Percentiles rank a stretch among this genome's conserved stretches.
Evolutionary conservation across 73 alveolate genomes (phyloP).

Genomic region (Paramecium sexaurelia): DNA sequence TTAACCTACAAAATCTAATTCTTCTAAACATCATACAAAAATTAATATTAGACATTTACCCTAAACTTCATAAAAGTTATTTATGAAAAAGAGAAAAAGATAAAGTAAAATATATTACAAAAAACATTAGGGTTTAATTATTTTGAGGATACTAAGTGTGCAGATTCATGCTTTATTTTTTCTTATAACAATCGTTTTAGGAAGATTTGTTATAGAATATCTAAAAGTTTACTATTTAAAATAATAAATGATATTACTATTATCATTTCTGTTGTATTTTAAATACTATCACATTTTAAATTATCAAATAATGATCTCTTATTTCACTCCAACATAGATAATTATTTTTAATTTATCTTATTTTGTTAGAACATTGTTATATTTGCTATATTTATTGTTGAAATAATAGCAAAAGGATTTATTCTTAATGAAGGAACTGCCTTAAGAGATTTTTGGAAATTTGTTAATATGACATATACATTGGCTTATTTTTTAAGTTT

Average conservation of each 20-base stretch:
- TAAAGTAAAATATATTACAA: not conserved
- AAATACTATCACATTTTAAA: not conserved
- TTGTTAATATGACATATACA: not conserved
- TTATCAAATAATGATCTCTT: not conserved
- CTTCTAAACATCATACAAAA: not conserved
- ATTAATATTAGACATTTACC: not conserved
- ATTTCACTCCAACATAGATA: not conserved
- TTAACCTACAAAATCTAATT: not conserved
- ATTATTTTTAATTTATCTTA: not conserved
- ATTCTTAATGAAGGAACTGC: not conserved
- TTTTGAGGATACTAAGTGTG: not conserved
- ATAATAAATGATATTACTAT: not conserved
- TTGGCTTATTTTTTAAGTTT: not conserved
- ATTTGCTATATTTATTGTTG: not conserved
- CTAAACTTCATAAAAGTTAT: not conserved
- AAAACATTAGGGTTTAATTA: not conserved
- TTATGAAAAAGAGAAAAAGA: not conserved
- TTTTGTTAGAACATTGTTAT: not conserved
- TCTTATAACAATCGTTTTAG: conserved; percentile 1
- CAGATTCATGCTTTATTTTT: not conserved
- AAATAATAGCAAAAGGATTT: not conserved
- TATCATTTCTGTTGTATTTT: not conserved
- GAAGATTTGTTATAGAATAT: conserved; percentile 5
- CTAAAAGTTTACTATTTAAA: not conserved
- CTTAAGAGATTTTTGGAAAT: not conserved